Evolutionary conservation across 768 basidiomycete species (phyloP).

Genomic region (Mycena rebaudengoi): DNA sequence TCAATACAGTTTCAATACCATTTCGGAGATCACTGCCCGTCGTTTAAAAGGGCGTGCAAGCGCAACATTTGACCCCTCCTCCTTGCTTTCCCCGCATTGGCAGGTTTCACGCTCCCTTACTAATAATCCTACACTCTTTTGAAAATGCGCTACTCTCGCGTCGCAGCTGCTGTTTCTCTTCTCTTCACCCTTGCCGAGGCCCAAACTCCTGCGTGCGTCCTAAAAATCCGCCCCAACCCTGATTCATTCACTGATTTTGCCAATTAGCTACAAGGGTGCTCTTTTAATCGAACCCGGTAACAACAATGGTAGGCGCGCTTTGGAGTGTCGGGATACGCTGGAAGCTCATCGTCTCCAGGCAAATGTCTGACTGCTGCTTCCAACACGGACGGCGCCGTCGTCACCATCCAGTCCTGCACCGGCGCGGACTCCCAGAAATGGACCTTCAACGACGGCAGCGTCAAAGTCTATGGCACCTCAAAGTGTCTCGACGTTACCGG

Average conservation of each 20-base stretch:
- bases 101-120: conserved; percentile 15
- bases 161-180: conserved; percentile 20
- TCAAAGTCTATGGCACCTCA: conserved; percentile 50
- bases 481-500: conserved; percentile 60
- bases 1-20: no score
- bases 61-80: no score
- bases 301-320: conserved; percentile 45
- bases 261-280: conserved; percentile 49
- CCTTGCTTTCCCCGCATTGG: conserved; percentile 19
- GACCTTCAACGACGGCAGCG: conserved; percentile 51
- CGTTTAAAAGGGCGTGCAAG: no score
- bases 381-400: conserved; percentile 56
- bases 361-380: conserved; percentile 62
- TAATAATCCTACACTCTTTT: conserved; percentile 28
- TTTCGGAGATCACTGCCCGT: no score
- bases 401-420: conserved; percentile 57
- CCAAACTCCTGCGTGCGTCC: conserved; percentile 35
- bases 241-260: background rate
- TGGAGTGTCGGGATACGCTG: background rate
- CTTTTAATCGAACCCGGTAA: conserved; percentile 55
- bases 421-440: conserved; percentile 56
- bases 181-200: conserved; percentile 28
- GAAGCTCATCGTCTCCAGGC: conserved; percentile 36
- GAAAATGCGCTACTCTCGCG: conserved; percentile 16
- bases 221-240: background rate